Evolutionary conservation across 2,329 filamentous ascomycete species (phyloP), one percentile per base, ranked within the genome.

Genomic region (Aspergillus brasiliensis): DNA sequence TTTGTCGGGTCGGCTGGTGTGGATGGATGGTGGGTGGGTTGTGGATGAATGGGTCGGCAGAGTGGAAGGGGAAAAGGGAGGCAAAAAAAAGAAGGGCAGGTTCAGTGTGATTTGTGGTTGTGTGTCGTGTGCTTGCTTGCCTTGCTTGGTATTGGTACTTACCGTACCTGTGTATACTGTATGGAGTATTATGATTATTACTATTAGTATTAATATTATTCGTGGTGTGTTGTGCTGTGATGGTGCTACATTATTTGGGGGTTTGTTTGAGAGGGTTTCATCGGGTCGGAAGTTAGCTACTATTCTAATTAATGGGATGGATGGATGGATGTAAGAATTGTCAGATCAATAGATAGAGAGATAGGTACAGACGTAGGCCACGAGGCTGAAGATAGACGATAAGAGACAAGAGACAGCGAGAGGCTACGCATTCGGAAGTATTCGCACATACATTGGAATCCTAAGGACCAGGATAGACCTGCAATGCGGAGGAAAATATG

Each of bases 301-400:
- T 19, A 3, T 17, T 6, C 13, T 27, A 8, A 23, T 13, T 10
- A n/a, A n/a, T 46, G 11, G 19, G 19, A 46, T 15, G 6, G 17
- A 40, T n/a, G 38, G 15, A 42, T n/a, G 23, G 23, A 27, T 15
- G 44, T 47, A 48, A 27, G 44, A 48, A 28, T 11, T 8, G 10
- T n/a, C n/a, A n/a, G n/a, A n/a, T n/a, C n/a, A n/a, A 21, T 47
- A 13, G 44, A 15, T 47, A 6, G 11, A 7, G 11, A 7, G 21
- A 8, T 27, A 13, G 23, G 13, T 17, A 48, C 11, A 28, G 19
- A 27, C 1, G 5, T 34, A 34, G 31, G 31, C 25, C 25, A 28
- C 46, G 46, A 49, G 46, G 46, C 46, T 49, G 46, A 49, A 49
- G 46, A 49, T 49, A 49, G 46, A 49, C 23, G 46, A 49, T 49